These are phyloP conservation scores for Biscogniauxia mediterranea DNA, from an alignment of 2,329 filamentous ascomycete genomes.

Conservation along the genomic window DNA sequence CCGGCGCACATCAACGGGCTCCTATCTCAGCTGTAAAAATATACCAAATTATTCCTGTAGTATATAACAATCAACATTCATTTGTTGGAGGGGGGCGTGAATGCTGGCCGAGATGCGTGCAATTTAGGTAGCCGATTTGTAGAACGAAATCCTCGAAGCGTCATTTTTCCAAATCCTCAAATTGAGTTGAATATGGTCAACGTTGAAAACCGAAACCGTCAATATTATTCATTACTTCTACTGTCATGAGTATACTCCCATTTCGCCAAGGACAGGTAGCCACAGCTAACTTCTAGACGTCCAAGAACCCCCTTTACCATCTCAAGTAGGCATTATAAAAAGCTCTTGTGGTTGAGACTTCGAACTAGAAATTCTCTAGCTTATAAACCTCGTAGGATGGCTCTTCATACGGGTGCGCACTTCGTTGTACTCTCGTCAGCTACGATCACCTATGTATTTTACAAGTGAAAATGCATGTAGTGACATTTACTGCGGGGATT, in stretches of 20 bases:
- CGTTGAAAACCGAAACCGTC: too few relatives aligned
- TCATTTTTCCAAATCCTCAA: too few relatives aligned
- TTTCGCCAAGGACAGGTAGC: too few relatives aligned
- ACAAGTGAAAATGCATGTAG: neutral
- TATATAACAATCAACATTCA: neutral
- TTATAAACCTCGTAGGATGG: slow-evolving; percentile 48
- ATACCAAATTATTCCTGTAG: neutral
- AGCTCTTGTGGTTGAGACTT: neutral
- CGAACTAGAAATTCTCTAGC: slow-evolving; percentile 40
- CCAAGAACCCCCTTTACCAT: too few relatives aligned
- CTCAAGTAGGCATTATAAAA: neutral
- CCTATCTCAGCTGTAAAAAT: slow-evolving; percentile 49
- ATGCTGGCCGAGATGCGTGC: too few relatives aligned
- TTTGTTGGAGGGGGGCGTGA: neutral
- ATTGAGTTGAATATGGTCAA: too few relatives aligned
- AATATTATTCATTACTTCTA: too few relatives aligned
- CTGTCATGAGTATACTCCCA: too few relatives aligned
- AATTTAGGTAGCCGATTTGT: too few relatives aligned
- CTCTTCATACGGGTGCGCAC: slow-evolving; percentile 53
- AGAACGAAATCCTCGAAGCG: too few relatives aligned
- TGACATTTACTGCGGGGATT: slow-evolving; percentile 2
- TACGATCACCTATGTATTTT: neutral
- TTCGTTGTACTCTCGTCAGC: slow-evolving; percentile 18
- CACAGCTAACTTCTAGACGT: too few relatives aligned
- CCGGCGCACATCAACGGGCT: slow-evolving; percentile 45